Evolutionary conservation across 1,284 basidiomycete genomes (phyloP).

Genomic region (Ganoderma boninense): DNA sequence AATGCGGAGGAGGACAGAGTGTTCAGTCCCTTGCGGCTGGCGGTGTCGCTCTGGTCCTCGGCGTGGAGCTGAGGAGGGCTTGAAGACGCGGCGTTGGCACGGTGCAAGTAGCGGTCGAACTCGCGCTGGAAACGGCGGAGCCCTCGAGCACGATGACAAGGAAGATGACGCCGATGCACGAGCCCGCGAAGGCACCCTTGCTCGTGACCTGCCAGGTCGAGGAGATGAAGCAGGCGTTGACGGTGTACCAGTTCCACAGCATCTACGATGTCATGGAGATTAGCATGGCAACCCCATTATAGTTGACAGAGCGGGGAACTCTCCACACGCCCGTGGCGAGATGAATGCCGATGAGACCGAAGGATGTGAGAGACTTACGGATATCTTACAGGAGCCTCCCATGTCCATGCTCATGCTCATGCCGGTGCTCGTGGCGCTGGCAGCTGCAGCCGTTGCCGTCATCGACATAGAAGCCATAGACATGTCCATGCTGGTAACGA

Average conservation of each 20-base stretch:
- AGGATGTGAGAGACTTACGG: conserved; percentile 11
- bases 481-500: conserved; percentile 10
- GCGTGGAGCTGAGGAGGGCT: background rate
- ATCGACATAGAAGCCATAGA: conserved; percentile 2
- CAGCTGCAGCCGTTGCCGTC: conserved; percentile 6
- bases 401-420: conserved; percentile 5
- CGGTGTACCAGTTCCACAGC: conserved; percentile 24
- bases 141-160: conserved; percentile 18
- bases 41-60: background rate
- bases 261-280: conserved; percentile 3
- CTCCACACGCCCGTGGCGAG: background rate
- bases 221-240: conserved; percentile 19
- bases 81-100: conserved; percentile 7
- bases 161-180: conserved; percentile 20
- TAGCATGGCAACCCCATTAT: background rate
- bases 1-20: background rate
- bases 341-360: background rate
- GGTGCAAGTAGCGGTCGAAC: conserved; percentile 18
- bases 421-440: conserved; percentile 8
- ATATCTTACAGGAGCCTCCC: conserved; percentile 19
- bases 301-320: background rate
- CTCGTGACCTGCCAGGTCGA: conserved; percentile 16
- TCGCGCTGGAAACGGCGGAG: conserved; percentile 19
- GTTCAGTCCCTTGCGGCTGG: conserved; percentile 6
- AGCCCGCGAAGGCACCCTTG: conserved; percentile 17